phyloP scores from a whole-genome alignment of 129 eudicot species.

The Daucus carota region DH1_v3.0 NC_030388.2:12982501-12983000 shows the following conservation, averaged over 20 bases:
- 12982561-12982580: conserved; percentile 54
- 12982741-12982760: too few relatives aligned
- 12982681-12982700: too few relatives aligned
- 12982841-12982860: conserved; percentile 87
- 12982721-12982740: too few relatives aligned
- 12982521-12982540: conserved; percentile 96
- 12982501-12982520: conserved; percentile 95
- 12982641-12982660: conserved; percentile 68
- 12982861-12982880: conserved; percentile 97
- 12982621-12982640: conserved; percentile 84
- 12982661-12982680: conserved; percentile 40
- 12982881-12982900: conserved; percentile 86
- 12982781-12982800: too few relatives aligned
- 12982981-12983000: conserved; percentile 88
- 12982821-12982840: conserved; percentile 97
- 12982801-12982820: too few relatives aligned
- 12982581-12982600: conserved; percentile 96
- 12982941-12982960: conserved; percentile 54
- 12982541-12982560: conserved; percentile 87
- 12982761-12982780: too few relatives aligned
- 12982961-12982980: conserved; percentile 64
- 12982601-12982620: conserved; percentile 77
- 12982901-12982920: conserved; percentile 94
- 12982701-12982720: not conserved
- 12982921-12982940: conserved; percentile 95